Conservation (phyloP, 192 early-diverging fungal genomes). For the Coemansia sp. region DNA sequence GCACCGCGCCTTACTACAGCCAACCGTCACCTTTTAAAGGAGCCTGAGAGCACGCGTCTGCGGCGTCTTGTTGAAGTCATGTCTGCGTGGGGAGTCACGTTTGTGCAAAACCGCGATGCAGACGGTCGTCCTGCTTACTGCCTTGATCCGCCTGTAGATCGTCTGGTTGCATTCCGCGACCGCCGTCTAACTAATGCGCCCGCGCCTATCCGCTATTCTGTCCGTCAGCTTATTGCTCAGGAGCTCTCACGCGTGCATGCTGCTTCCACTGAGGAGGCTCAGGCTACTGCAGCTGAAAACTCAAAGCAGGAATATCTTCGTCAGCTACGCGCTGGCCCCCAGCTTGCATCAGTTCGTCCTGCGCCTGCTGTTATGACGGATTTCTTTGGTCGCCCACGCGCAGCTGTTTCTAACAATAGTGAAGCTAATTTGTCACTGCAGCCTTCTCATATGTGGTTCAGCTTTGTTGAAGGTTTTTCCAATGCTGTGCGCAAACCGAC, state of each 20-base stretch:
- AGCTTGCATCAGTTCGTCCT: slow-evolving; percentile 6
- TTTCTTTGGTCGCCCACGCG: slow-evolving; percentile 72
- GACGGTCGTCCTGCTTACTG: slow-evolving; percentile 35
- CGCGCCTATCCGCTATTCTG: slow-evolving; percentile 67
- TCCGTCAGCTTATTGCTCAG: slow-evolving; percentile 77
- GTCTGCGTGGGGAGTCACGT: slow-evolving; percentile 23
- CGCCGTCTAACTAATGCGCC: slow-evolving; percentile 20
- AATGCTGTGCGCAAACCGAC: slow-evolving; percentile 85
- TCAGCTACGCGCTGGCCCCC: slow-evolving; percentile 32
- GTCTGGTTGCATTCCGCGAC: slow-evolving; percentile 22
- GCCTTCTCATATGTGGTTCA: slow-evolving; percentile 59
- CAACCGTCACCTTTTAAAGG: slow-evolving; percentile 51
- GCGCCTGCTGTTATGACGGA: slow-evolving; percentile 44
- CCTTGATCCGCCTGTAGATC: slow-evolving; percentile 77
- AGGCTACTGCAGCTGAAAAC: slow-evolving; percentile 8
- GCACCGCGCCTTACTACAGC: slow-evolving; percentile 73
- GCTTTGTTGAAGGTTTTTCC: slow-evolving; percentile 87
- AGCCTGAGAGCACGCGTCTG: slow-evolving; percentile 23
- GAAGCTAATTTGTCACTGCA: slow-evolving; percentile 5
- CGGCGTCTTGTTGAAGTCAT: slow-evolving; percentile 37
- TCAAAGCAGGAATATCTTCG: slow-evolving; percentile 28
- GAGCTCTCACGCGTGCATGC: slow-evolving; percentile 57
- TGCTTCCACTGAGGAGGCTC: slow-evolving; percentile 4
- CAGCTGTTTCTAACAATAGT: slow-evolving; percentile 30
- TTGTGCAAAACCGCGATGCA: slow-evolving; percentile 37